Conservation (phyloP, 2,329 filamentous ascomycete species). For the Pezicula rhizophila region DNA sequence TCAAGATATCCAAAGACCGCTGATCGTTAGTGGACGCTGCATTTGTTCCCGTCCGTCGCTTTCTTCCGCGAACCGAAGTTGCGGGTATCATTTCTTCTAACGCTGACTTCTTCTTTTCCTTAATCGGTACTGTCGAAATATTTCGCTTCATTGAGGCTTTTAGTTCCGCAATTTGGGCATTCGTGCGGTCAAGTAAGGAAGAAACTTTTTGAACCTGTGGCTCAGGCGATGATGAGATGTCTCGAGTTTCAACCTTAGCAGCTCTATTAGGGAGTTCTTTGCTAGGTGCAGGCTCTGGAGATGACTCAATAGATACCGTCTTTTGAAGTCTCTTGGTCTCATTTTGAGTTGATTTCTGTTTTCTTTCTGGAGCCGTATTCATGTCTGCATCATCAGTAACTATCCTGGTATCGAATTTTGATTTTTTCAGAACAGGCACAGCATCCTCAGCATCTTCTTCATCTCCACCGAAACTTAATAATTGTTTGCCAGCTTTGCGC, state of each 20-base stretch:
- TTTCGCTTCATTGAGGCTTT: slow-evolving; percentile 77
- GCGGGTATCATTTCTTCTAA: slow-evolving; percentile 70
- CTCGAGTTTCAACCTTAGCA: slow-evolving; percentile 26
- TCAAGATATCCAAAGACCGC: slow-evolving; percentile 63
- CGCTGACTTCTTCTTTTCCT: slow-evolving; percentile 58
- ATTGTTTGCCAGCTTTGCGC: slow-evolving; percentile 67
- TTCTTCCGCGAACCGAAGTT: slow-evolving; percentile 64
- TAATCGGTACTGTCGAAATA: slow-evolving; percentile 41
- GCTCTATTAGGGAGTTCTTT: slow-evolving; percentile 21
- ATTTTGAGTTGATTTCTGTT: slow-evolving; percentile 24
- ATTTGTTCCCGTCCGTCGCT: slow-evolving; percentile 55
- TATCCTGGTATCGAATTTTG: slow-evolving; percentile 73
- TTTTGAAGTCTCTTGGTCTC: slow-evolving; percentile 25
- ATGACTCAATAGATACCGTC: slow-evolving; percentile 29
- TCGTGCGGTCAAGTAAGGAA: slow-evolving; percentile 58
- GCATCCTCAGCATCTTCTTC: slow-evolving; percentile 48
- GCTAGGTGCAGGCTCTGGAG: slow-evolving; percentile 31
- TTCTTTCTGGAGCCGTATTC: slow-evolving; percentile 21
- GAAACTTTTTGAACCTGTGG: slow-evolving; percentile 30
- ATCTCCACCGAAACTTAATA: slow-evolving; percentile 73
- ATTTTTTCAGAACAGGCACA: slow-evolving; percentile 61
- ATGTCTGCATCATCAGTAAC: slow-evolving; percentile 54
- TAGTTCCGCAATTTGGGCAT: slow-evolving; percentile 73
- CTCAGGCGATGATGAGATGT: slow-evolving; percentile 31
- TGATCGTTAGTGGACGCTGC: slow-evolving; percentile 51